Percentiles rank a stretch among this genome's conserved stretches.
These are phyloP conservation scores for Aspergillus pseudotamarii DNA, from an alignment of 2,329 filamentous ascomycete genomes.

Conservation along the genomic window DNA sequence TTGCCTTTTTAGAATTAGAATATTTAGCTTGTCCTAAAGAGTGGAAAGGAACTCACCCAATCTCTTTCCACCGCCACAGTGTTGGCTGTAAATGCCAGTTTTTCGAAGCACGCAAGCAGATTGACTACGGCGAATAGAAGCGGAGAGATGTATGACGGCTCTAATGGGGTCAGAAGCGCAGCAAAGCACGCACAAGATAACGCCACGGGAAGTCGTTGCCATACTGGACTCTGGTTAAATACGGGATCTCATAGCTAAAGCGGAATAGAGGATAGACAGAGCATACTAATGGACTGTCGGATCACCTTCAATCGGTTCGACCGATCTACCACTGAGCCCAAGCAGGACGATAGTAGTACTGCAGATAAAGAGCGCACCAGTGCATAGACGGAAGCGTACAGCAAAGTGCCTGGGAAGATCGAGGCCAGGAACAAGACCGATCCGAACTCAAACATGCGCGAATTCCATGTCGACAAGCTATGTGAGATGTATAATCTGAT, in stretches of 20 bases:
- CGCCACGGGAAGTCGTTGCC: constrained; percentile 47
- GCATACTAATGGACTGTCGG: constrained; percentile 51
- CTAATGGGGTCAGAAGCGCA: constrained; percentile 26
- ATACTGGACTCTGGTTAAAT: constrained; percentile 25
- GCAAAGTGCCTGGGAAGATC: constrained; percentile 61
- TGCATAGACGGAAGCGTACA: constrained; percentile 71
- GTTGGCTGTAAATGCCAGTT: constrained; percentile 66
- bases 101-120: constrained; percentile 68
- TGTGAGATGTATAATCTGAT: constrained; percentile 56
- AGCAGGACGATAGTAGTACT: constrained; percentile 58
- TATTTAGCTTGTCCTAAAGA: neutral
- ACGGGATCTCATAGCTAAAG: neutral
- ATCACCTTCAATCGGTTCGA: constrained; percentile 56
- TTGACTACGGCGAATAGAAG: constrained; percentile 43
- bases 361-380: constrained; percentile 61
- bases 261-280: too few relatives aligned
- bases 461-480: constrained; percentile 66
- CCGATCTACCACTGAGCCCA: constrained; percentile 64
- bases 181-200: constrained; percentile 53
- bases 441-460: constrained; percentile 65
- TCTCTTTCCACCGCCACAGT: constrained; percentile 71
- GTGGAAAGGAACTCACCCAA: constrained; percentile 52
- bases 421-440: constrained; percentile 61
- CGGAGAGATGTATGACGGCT: constrained; percentile 7
- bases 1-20: constrained; percentile 23